Evolutionary conservation across 768 basidiomycete genomes (phyloP).

Genomic region (Amanita thiersii): DNA sequence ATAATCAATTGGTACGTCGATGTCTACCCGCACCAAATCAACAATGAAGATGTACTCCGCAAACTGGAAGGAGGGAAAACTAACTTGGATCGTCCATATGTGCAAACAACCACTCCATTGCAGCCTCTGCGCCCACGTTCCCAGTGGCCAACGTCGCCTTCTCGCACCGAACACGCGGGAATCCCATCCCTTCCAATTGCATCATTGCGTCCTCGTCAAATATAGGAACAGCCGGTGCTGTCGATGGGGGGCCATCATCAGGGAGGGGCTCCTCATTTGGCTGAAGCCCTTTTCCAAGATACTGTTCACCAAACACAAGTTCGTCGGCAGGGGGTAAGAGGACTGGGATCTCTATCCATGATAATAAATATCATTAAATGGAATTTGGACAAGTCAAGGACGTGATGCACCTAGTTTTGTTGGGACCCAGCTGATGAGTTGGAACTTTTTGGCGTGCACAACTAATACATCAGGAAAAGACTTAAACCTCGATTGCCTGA

Average conservation of each 20-base stretch:
- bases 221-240: slow-evolving; percentile 32
- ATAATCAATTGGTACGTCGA: slow-evolving; percentile 67
- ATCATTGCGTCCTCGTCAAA: slow-evolving; percentile 72
- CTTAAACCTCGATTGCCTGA: slow-evolving; percentile 66
- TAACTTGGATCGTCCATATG: slow-evolving; percentile 93
- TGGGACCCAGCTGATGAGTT: slow-evolving; percentile 95
- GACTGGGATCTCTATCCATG: slow-evolving; percentile 73
- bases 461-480: slow-evolving; percentile 87
- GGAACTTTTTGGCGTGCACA: slow-evolving; percentile 90
- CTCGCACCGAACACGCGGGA: slow-evolving; percentile 78
- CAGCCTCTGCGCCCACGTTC: slow-evolving; percentile 61
- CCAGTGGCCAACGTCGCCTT: slow-evolving; percentile 90
- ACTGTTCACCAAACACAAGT: slow-evolving; percentile 50
- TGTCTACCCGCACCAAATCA: slow-evolving; percentile 42
- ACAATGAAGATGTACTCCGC: background rate
- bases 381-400: background rate
- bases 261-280: slow-evolving; percentile 63
- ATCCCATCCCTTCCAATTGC: slow-evolving; percentile 86
- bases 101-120: slow-evolving; percentile 93
- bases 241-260: slow-evolving; percentile 23
- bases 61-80: slow-evolving; percentile 10
- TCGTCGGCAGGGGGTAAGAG: slow-evolving; percentile 50
- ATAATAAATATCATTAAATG: slow-evolving; percentile 1
- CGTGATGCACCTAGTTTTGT: slow-evolving; percentile 70
- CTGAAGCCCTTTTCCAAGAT: slow-evolving; percentile 66